Evolutionary conservation across 441 rosid species (phyloP).

Genomic region (Gossypium aridum): DNA sequence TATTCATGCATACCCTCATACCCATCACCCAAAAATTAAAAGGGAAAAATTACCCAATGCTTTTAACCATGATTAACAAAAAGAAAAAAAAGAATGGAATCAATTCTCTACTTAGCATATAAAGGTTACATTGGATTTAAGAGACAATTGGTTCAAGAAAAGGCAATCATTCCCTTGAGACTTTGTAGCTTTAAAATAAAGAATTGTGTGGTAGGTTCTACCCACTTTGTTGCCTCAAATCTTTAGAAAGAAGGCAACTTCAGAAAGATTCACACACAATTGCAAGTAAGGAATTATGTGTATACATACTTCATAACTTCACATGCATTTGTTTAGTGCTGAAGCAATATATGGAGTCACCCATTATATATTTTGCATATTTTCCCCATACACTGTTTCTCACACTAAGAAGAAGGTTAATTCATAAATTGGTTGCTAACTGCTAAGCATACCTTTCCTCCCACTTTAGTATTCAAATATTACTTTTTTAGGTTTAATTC

Average conservation of each 20-base stretch:
- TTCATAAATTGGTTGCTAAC: too few species aligned
- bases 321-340: background rate
- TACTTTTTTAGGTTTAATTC: too few species aligned
- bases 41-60: too few species aligned
- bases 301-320: background rate
- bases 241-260: constrained; percentile 8
- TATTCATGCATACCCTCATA: too few species aligned
- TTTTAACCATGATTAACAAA: too few species aligned
- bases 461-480: background rate
- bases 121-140: background rate
- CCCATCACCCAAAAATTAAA: too few species aligned
- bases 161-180: constrained; percentile 1
- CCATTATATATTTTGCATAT: background rate
- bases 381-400: background rate
- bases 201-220: background rate
- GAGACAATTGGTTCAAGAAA: background rate
- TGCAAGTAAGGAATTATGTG: background rate
- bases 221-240: constrained; percentile 7
- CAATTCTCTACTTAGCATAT: background rate
- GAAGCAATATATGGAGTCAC: constrained; percentile 4
- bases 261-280: background rate
- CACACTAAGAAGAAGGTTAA: background rate
- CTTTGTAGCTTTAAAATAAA: background rate
- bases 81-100: background rate
- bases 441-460: too few species aligned